phyloP scores from a whole-genome alignment of 495 filamentous ascomycete species.

The Sphaerosporella brunnea region DNA sequence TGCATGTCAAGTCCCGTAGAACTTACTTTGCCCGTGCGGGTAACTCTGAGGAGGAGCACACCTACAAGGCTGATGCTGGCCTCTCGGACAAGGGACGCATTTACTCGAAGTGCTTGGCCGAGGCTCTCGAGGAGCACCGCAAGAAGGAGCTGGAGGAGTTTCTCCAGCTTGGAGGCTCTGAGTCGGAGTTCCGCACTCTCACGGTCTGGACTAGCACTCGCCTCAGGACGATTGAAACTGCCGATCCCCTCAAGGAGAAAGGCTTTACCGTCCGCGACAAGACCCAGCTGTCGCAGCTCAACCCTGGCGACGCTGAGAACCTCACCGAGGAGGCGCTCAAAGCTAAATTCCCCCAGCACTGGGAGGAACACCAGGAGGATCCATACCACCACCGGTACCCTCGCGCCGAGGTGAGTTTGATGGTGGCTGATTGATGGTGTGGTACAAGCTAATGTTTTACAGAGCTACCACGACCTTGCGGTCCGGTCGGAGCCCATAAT shows the following conservation, averaged over 20 bases:
- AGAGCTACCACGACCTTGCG: constrained; percentile 97
- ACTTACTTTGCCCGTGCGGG: constrained; percentile 84
- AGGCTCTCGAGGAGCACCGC: constrained; percentile 61
- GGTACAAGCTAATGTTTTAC: constrained; percentile 3
- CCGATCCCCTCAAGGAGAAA: constrained; percentile 51
- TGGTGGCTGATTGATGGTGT: no score
- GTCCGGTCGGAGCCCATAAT: constrained; percentile 98
- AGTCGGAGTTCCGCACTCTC: constrained; percentile 56
- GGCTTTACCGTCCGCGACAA: constrained; percentile 79
- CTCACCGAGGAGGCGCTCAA: constrained; percentile 69
- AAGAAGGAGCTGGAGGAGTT: constrained; percentile 57
- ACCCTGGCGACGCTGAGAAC: constrained; percentile 89
- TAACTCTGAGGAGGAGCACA: constrained; percentile 53
- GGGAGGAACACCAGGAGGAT: constrained; percentile 79
- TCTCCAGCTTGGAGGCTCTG: constrained; percentile 48
- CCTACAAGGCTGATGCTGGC: constrained; percentile 74
- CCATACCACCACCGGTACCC: constrained; percentile 97
- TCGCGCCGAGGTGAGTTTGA: constrained; percentile 82
- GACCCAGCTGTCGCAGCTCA: constrained; percentile 89
- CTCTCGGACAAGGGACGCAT: constrained; percentile 63
- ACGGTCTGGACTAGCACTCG: constrained; percentile 90
- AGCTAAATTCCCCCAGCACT: constrained; percentile 67
- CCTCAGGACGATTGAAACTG: constrained; percentile 78
- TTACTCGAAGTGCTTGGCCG: constrained; percentile 79
- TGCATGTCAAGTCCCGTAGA: constrained; percentile 82